phyloP scores from a whole-genome alignment of 305 asterid species.

The Rubia tinctorum region DNA sequence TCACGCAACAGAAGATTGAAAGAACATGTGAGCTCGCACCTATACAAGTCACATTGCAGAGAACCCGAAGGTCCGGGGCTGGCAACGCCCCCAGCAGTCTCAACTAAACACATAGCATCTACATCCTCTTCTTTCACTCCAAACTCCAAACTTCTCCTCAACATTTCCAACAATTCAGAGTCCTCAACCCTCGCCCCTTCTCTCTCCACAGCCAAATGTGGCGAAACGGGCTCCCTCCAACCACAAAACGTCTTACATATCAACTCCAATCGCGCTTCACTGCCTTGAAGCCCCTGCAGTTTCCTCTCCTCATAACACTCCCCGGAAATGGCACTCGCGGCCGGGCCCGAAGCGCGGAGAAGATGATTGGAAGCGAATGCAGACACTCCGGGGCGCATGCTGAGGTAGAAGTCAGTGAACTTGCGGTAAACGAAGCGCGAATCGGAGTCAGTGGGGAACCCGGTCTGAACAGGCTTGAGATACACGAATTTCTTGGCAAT shows the following conservation, averaged over 20 bases:
- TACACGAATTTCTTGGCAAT: slow-evolving; percentile 53
- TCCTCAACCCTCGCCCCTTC: slow-evolving; percentile 69
- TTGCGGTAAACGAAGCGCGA: slow-evolving; percentile 70
- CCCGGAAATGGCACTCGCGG: slow-evolving; percentile 35
- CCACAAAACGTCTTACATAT: slow-evolving; percentile 76
- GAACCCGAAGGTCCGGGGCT: slow-evolving; percentile 98
- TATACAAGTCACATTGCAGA: slow-evolving; percentile 86
- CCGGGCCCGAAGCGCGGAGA: slow-evolving; percentile 50
- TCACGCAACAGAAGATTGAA: background rate
- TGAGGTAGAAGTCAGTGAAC: slow-evolving; percentile 46
- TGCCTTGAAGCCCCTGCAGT: slow-evolving; percentile 49
- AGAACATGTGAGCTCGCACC: slow-evolving; percentile 37
- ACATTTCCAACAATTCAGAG: slow-evolving; percentile 53
- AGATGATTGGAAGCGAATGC: slow-evolving; percentile 67
- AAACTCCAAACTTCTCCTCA: slow-evolving; percentile 54
- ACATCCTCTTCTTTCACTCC: slow-evolving; percentile 25
- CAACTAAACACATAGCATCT: slow-evolving; percentile 64
- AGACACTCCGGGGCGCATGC: slow-evolving; percentile 42
- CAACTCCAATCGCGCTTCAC: slow-evolving; percentile 51
- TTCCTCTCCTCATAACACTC: slow-evolving; percentile 60
- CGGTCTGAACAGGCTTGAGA: slow-evolving; percentile 94
- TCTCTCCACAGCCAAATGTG: slow-evolving; percentile 86
- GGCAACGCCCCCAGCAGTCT: slow-evolving; percentile 98
- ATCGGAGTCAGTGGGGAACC: slow-evolving; percentile 84
- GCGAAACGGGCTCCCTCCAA: slow-evolving; percentile 86